Conservation (phyloP, 257 asterid species). For the Thymus mandschuricus region DNA sequence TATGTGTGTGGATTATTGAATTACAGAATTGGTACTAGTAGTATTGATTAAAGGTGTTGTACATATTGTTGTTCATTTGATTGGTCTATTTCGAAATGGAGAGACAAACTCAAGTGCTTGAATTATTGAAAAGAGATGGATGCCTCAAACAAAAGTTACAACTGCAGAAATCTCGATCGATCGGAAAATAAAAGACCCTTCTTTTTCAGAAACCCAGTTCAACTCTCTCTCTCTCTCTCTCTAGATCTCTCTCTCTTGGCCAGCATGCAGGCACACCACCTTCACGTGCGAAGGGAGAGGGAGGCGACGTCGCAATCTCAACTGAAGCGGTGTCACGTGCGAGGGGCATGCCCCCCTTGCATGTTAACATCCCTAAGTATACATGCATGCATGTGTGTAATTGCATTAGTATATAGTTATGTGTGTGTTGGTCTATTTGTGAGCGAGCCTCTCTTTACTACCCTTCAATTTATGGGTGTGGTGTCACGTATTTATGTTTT, state of each 20-base stretch:
- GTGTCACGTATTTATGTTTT: conserved; percentile 25
- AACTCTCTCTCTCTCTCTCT: conserved; percentile 8
- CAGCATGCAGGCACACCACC: conserved; percentile 8
- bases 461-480: conserved; percentile 31
- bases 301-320: conserved; percentile 33
- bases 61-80: background rate
- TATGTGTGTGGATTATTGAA: too few species aligned
- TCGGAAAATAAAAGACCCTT: conserved; percentile 7
- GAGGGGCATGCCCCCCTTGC: conserved; percentile 27
- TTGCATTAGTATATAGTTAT: background rate
- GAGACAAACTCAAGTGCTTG: background rate
- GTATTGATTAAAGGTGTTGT: too few species aligned
- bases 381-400: conserved; percentile 18
- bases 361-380: background rate
- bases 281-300: conserved; percentile 44
- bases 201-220: conserved; percentile 3
- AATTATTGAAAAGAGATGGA: background rate
- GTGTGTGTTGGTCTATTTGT: conserved; percentile 7
- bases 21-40: too few species aligned
- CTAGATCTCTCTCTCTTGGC: background rate
- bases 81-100: background rate
- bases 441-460: conserved; percentile 10
- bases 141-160: background rate
- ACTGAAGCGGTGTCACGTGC: conserved; percentile 45
- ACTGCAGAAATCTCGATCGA: background rate